These are phyloP conservation scores for Berberis thunbergii DNA, from an alignment of 164 flowering plant species.

Conservation along the genomic window DNA sequence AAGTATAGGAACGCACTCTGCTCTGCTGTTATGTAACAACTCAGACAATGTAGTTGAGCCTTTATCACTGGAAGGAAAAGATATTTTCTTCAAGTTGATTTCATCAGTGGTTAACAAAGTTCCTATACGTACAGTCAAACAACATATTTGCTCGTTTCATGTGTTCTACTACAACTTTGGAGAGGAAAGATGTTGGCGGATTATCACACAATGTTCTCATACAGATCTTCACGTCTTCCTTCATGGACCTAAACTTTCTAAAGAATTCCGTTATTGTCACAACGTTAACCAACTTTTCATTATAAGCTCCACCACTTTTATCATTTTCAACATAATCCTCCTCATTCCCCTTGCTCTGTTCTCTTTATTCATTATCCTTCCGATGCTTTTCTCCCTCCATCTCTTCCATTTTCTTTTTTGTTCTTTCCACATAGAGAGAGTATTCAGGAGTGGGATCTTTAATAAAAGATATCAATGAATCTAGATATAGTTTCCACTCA, in stretches of 20 bases:
- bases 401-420: constrained; percentile 2
- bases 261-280: constrained; percentile 28
- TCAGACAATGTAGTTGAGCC: not conserved
- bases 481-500: constrained; percentile 31
- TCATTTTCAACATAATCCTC: constrained; percentile 1
- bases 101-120: not conserved
- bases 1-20: constrained; percentile 8
- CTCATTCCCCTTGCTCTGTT: not conserved
- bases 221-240: constrained; percentile 10
- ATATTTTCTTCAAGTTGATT: not conserved
- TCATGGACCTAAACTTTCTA: constrained; percentile 3
- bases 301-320: not conserved
- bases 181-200: constrained; percentile 28
- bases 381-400: not conserved
- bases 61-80: not conserved
- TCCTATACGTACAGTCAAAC: constrained; percentile 13
- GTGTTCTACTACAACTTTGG: constrained; percentile 9
- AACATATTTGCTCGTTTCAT: constrained; percentile 18
- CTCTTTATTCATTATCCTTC: not conserved
- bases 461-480: constrained; percentile 27
- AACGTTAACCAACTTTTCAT: not conserved
- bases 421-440: constrained; percentile 13
- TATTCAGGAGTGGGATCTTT: constrained; percentile 22
- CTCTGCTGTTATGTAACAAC: not conserved
- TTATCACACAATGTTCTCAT: constrained; percentile 26